A percentile compares a stretch with the other conserved stretches of the same genome.
phyloP scores from a whole-genome alignment of 768 basidiomycete genomes.

The Rubroboletus pulcherrimus region DNA sequence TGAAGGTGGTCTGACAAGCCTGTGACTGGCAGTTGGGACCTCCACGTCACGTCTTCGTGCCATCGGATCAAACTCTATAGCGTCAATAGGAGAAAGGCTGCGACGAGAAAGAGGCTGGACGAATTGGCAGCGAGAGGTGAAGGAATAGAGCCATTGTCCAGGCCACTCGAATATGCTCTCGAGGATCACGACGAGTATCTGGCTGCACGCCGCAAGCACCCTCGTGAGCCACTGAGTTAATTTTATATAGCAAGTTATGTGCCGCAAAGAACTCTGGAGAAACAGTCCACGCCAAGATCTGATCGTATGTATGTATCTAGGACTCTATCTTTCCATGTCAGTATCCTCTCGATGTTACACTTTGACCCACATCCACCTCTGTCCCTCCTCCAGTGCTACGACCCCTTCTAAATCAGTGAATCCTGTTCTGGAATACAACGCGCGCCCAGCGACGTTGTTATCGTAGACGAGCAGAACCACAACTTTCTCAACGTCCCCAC shows the following conservation, averaged over 20 bases:
- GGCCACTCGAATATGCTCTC: conserved; percentile 7
- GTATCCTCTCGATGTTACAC: conserved; percentile 16
- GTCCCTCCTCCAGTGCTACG: conserved; percentile 1
- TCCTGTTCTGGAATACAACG: conserved; percentile 20
- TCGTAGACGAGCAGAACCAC: conserved; percentile 13
- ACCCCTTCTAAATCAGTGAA: conserved; percentile 17
- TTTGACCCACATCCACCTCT: conserved; percentile 25
- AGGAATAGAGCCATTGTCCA: conserved; percentile 18
- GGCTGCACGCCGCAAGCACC: neutral
- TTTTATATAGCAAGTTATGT: neutral
- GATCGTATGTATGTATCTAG: neutral
- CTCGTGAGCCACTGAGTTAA: conserved; percentile 8
- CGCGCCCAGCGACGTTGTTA: conserved; percentile 13
- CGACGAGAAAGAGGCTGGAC: conserved; percentile 41
- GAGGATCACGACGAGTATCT: conserved; percentile 8
- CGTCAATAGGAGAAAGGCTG: conserved; percentile 42
- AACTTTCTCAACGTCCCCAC: conserved; percentile 12
- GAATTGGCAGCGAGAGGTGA: conserved; percentile 38
- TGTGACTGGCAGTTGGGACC: conserved; percentile 38
- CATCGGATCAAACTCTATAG: conserved; percentile 55
- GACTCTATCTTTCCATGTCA: neutral
- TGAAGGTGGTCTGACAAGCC: neutral
- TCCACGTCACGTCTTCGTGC: conserved; percentile 51
- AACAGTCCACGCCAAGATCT: neutral
- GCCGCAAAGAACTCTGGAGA: neutral